Percentiles rank a stretch among this genome's conserved stretches.
Evolutionary conservation across 1,139 yeast species (phyloP).

Genomic region (Kodamaea plutei): DNA sequence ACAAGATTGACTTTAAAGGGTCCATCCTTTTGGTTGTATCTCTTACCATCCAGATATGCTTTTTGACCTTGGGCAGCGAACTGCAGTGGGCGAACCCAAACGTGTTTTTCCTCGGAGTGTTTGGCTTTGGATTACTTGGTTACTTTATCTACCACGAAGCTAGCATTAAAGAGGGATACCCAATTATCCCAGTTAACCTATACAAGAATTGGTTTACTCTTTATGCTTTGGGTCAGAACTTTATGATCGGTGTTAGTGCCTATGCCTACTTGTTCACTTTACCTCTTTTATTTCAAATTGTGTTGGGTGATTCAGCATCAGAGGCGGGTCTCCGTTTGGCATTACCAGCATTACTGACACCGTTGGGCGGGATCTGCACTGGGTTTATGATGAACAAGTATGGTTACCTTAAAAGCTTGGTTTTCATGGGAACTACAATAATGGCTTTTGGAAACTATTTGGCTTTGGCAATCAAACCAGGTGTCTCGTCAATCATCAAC

Average conservation of each 20-base stretch:
- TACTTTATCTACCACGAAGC: conserved; percentile 20
- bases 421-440: conserved; percentile 25
- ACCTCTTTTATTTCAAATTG: conserved; percentile 36
- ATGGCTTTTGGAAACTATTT: conserved; percentile 32
- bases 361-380: conserved; percentile 36
- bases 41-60: conserved; percentile 24
- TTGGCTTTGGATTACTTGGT: conserved; percentile 11
- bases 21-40: conserved; percentile 19
- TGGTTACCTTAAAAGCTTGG: conserved; percentile 17
- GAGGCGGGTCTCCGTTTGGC: conserved; percentile 30
- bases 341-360: conserved; percentile 36
- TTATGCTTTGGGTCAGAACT: conserved; percentile 25
- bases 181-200: conserved; percentile 33
- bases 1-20: conserved; percentile 20
- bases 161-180: conserved; percentile 24
- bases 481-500: conserved; percentile 21
- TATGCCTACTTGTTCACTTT: conserved; percentile 36
- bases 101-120: conserved; percentile 12
- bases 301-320: conserved; percentile 24
- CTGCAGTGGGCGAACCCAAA: conserved; percentile 18
- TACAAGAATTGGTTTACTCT: conserved; percentile 22
- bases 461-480: conserved; percentile 21
- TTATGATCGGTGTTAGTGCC: conserved; percentile 33
- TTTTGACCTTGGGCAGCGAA: conserved; percentile 25
- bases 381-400: conserved; percentile 31